These are phyloP conservation scores for Calonectria honghensis DNA, from an alignment of 2,329 filamentous ascomycete genomes.

Conservation along the genomic window DNA sequence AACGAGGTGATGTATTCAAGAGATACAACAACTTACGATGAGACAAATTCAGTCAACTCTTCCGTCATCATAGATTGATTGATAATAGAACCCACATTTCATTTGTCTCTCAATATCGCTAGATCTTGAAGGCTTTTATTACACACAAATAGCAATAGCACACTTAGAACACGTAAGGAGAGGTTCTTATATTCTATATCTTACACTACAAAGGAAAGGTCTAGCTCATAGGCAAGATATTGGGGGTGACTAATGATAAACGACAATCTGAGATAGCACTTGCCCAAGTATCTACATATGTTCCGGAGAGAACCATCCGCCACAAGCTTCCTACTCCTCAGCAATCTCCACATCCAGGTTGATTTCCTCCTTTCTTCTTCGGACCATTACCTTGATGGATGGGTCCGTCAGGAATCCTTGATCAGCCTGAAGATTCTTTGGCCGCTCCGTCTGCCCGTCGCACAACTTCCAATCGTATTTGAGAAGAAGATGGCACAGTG, in stretches of 20 bases:
- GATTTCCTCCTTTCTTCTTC: constrained; percentile 27
- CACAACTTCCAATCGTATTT: constrained; percentile 69
- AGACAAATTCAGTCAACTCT: too few relatives aligned
- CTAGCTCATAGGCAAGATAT: background rate
- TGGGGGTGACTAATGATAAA: background rate
- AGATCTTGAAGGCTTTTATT: background rate
- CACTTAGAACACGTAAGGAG: background rate
- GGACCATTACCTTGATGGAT: background rate
- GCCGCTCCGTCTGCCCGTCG: constrained; percentile 25
- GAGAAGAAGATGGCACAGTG: constrained; percentile 67
- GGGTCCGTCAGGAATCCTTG: constrained; percentile 24
- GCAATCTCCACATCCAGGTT: constrained; percentile 14
- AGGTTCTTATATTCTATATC: background rate
- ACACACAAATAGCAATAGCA: background rate
- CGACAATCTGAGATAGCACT: background rate
- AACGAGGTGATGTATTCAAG: accelerated
- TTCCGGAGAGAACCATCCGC: background rate
- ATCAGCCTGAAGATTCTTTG: constrained; percentile 22
- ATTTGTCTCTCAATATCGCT: too few relatives aligned
- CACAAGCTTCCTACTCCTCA: background rate
- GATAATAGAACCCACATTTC: too few relatives aligned
- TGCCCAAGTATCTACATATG: background rate
- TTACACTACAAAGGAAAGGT: background rate
- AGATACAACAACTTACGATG: too few relatives aligned
- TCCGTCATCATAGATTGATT: too few relatives aligned